phyloP scores from a whole-genome alignment of 75 land plant species.

The Cryptomeria japonica region DNA sequence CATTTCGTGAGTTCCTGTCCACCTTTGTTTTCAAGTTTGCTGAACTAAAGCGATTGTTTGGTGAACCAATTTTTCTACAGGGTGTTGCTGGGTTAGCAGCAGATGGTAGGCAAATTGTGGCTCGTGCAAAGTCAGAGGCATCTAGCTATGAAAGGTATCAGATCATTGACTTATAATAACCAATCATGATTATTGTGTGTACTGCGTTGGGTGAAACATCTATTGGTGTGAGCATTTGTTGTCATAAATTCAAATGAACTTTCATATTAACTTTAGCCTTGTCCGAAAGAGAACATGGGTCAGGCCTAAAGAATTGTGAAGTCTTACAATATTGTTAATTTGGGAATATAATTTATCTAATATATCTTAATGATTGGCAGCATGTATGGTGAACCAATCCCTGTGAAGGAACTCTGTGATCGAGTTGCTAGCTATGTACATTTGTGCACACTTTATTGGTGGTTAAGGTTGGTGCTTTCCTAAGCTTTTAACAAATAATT shows the following conservation, averaged over 20 bases:
- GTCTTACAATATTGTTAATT: not conserved
- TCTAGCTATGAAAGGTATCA: conserved; percentile 58
- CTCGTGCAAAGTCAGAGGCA: conserved; percentile 90
- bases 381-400: conserved; percentile 87
- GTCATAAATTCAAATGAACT: not conserved
- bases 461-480: conserved; percentile 69
- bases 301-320: not conserved
- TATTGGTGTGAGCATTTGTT: not conserved
- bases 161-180: not conserved
- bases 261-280: not conserved
- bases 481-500: not conserved
- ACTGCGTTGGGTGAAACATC: not conserved
- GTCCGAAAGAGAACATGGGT: not conserved
- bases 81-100: conserved; percentile 96
- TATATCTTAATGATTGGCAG: conserved; percentile 39
- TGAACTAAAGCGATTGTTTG: not conserved
- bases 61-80: conserved; percentile 28
- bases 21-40: not conserved
- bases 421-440: conserved; percentile 98
- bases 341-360: not conserved
- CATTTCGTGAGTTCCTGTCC: not conserved
- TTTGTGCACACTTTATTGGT: conserved; percentile 97
- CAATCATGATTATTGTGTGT: not conserved
- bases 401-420: conserved; percentile 90
- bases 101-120: conserved; percentile 96